These are phyloP conservation scores for Podospora pseudoanserina DNA, from an alignment of 495 filamentous ascomycete genomes.

Conservation along the genomic window DNA sequence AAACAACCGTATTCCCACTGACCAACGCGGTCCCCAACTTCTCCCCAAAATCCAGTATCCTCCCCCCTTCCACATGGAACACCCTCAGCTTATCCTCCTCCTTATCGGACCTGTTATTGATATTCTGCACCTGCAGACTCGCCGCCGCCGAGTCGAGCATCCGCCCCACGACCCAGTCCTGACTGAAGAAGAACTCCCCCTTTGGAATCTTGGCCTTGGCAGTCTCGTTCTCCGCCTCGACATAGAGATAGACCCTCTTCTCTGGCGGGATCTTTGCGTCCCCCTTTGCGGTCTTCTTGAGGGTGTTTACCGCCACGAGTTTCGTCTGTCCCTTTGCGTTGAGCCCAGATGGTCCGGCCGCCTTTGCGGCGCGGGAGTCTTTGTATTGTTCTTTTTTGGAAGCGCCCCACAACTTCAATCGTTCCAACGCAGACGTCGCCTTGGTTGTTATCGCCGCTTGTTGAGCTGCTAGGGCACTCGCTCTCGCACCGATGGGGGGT, in stretches of 20 bases:
- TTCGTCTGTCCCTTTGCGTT: slow-evolving; percentile 62
- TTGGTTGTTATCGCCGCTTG: slow-evolving; percentile 53
- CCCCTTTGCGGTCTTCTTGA: slow-evolving; percentile 86
- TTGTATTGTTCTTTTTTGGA: slow-evolving; percentile 45
- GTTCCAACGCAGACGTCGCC: slow-evolving; percentile 54
- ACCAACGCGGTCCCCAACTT: slow-evolving; percentile 66
- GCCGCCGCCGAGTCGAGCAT: slow-evolving; percentile 85
- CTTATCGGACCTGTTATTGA: slow-evolving; percentile 76
- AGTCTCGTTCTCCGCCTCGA: slow-evolving; percentile 79
- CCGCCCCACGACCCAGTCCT: slow-evolving; percentile 82
- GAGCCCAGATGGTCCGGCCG: slow-evolving; percentile 22
- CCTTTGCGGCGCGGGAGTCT: slow-evolving; percentile 21
- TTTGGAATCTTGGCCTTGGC: slow-evolving; percentile 69
- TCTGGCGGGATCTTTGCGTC: slow-evolving; percentile 74
- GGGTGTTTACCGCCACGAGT: slow-evolving; percentile 59
- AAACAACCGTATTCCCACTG: slow-evolving; percentile 82
- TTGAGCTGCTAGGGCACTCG: slow-evolving; percentile 40
- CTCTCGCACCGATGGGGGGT: slow-evolving; percentile 60
- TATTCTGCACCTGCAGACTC: slow-evolving; percentile 74
- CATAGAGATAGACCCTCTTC: slow-evolving; percentile 78
- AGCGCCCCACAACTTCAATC: slow-evolving; percentile 55
- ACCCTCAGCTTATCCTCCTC: slow-evolving; percentile 78
- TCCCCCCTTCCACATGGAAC: slow-evolving; percentile 87
- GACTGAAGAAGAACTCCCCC: slow-evolving; percentile 78
- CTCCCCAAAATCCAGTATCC: slow-evolving; percentile 81